phyloP scores from a whole-genome alignment of 176 grass and related monocot genomes.

The Alloteropsis semialata region DNA sequence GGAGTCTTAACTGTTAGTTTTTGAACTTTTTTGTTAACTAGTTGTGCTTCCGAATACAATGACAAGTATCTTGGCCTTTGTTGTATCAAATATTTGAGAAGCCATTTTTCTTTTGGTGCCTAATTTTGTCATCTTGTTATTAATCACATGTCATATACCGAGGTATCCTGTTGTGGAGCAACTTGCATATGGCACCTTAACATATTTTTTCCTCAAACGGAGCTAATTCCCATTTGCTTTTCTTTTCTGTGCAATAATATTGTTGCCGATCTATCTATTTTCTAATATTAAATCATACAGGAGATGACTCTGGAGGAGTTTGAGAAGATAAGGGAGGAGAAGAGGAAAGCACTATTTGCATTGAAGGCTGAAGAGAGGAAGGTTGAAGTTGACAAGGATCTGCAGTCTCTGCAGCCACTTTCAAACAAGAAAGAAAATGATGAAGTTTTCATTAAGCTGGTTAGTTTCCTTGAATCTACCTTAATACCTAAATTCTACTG shows the following conservation, averaged over 20 bases:
- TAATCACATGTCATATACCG: background rate
- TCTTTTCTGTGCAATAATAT: background rate
- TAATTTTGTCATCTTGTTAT: background rate
- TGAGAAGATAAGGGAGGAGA: slow-evolving; percentile 87
- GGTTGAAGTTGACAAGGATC: slow-evolving; percentile 83
- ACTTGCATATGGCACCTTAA: background rate
- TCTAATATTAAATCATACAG: slow-evolving; percentile 40
- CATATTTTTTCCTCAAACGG: background rate
- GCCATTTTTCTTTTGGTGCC: background rate
- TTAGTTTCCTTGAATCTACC: slow-evolving; percentile 20
- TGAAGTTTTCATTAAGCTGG: slow-evolving; percentile 85
- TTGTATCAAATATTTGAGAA: background rate
- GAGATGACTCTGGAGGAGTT: slow-evolving; percentile 94
- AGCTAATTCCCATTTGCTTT: background rate
- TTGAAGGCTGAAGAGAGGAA: slow-evolving; percentile 78
- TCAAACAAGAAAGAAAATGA: slow-evolving; percentile 66
- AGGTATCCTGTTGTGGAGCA: background rate
- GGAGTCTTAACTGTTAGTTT: background rate
- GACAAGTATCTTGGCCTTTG: background rate
- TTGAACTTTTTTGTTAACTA: background rate
- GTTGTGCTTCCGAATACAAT: background rate
- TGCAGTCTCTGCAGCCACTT: slow-evolving; percentile 74
- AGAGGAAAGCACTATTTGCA: slow-evolving; percentile 66
- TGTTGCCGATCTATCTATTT: background rate
- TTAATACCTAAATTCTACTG: background rate